Evolutionary conservation across 139 green algal species (phyloP), one percentile per base, ranked within the genome.

Genomic region (Chlamydomonas applanata): DNA sequence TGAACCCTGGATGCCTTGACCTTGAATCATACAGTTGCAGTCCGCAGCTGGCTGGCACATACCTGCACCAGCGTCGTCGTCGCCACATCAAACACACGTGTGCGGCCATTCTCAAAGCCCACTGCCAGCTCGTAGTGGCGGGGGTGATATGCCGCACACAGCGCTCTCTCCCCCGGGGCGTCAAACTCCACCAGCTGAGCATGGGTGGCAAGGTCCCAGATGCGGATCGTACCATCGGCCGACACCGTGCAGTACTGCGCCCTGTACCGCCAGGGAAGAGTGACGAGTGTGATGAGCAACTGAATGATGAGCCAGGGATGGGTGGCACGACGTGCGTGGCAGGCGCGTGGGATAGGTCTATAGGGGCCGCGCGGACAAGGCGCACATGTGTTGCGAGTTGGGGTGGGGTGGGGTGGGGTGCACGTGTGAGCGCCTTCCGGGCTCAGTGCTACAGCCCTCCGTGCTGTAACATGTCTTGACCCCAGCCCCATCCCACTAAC

Each of bases 51-150:
- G 30, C 32, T 33, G 45, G 20, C 24, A 3, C 64, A 25, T 24
- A 84, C 86, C 74, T 90, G 84, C n/a, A 95, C 29, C 44, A 94
- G 80, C 17, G 78, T 82, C 3, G 89, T 87, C 34, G 72, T 85
- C 22, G 71, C 65, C 4, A 93, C 82, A 70, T 93, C 84, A 81
- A 95, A 95, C 0, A 96, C 73, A 25, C 92, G 78, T 16, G 92
- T 1, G 7, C 77, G 35, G 49, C 91, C 92, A 52, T 77, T 84
- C 24, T 73, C 69, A 59, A 89, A 95, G 25, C 89, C 90, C 33
- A 76, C 81, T 0, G 90, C 90, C 65, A 96, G 78, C 69, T 91
- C 83, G 3, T 79, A 52, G 30, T 82, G 80, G 20, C 46, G 29
- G 60, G 86, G 82, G 83, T 92, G 88, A 70, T 92, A 91, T 3